These are phyloP conservation scores for Hebeloma cylindrosporum DNA, from an alignment of 768 basidiomycete genomes.

Conservation along the genomic window DNA sequence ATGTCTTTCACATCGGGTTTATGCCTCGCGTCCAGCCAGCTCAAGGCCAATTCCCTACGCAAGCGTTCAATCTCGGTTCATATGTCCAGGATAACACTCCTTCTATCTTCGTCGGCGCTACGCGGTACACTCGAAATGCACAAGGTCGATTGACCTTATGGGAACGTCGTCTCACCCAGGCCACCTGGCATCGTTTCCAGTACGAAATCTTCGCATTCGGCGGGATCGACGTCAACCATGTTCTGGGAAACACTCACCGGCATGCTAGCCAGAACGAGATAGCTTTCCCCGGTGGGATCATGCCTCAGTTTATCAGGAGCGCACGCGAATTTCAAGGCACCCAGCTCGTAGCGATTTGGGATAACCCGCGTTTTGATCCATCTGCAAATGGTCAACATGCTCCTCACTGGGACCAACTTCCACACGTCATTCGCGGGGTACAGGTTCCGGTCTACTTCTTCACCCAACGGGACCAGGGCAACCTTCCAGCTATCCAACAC, in stretches of 20 bases:
- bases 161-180: not conserved
- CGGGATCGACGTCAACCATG: conserved; percentile 1
- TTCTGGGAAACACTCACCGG: not conserved
- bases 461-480: conserved; percentile 1
- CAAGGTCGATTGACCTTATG: not conserved
- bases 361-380: not conserved
- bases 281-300: not conserved
- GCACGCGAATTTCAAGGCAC: not conserved
- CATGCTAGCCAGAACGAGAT: not conserved
- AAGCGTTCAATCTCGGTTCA: not conserved
- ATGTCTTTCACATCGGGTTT: too few relatives aligned
- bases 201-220: conserved; percentile 3
- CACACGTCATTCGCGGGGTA: not conserved
- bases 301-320: not conserved
- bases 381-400: too few relatives aligned
- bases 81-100: not conserved
- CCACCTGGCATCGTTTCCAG: not conserved
- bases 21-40: too few relatives aligned
- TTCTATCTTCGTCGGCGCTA: conserved; percentile 3
- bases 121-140: not conserved
- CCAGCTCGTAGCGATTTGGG: not conserved
- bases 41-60: too few relatives aligned
- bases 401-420: too few relatives aligned
- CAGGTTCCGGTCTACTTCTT: not conserved
- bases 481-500: not conserved